Conservation (phyloP, 495 filamentous ascomycete species). For the Geoglossum glabrum region DNA sequence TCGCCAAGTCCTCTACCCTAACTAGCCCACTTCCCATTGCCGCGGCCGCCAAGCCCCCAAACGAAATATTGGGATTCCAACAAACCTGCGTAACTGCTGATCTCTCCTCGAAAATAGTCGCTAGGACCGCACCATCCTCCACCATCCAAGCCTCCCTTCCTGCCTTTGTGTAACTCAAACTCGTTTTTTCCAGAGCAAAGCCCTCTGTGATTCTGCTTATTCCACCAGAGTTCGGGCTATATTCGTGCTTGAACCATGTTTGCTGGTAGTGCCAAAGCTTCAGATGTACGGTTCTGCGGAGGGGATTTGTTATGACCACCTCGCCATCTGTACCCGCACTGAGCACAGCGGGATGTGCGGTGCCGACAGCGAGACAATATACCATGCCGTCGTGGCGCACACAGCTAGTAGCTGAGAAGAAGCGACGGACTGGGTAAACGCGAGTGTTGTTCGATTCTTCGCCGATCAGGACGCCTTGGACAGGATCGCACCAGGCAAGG, state of each 20-base stretch:
- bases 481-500: conserved; percentile 34
- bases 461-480: conserved; percentile 30
- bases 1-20: conserved; percentile 38
- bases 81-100: conserved; percentile 32
- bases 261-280: conserved; percentile 37
- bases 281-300: conserved; percentile 29
- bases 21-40: conserved; percentile 41
- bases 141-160: conserved; percentile 15
- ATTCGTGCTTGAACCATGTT: conserved; percentile 43
- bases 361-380: conserved; percentile 22
- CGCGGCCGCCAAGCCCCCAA: conserved; percentile 44
- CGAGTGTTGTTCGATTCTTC: conserved; percentile 40
- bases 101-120: conserved; percentile 38
- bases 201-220: conserved; percentile 39
- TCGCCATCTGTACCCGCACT: conserved; percentile 36
- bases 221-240: conserved; percentile 22
- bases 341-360: conserved; percentile 32
- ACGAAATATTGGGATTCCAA: conserved; percentile 47
- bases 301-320: conserved; percentile 33
- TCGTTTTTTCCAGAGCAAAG: conserved; percentile 26
- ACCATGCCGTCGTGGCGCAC: conserved; percentile 19
- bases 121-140: conserved; percentile 19
- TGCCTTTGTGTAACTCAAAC: not conserved
- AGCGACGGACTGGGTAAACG: conserved; percentile 31
- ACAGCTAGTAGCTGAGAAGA: conserved; percentile 28